A percentile compares a stretch with the other conserved stretches of the same genome.
Evolutionary conservation across 2,329 filamentous ascomycete genomes (phyloP).

Genomic region (Whalleya microplaca): DNA sequence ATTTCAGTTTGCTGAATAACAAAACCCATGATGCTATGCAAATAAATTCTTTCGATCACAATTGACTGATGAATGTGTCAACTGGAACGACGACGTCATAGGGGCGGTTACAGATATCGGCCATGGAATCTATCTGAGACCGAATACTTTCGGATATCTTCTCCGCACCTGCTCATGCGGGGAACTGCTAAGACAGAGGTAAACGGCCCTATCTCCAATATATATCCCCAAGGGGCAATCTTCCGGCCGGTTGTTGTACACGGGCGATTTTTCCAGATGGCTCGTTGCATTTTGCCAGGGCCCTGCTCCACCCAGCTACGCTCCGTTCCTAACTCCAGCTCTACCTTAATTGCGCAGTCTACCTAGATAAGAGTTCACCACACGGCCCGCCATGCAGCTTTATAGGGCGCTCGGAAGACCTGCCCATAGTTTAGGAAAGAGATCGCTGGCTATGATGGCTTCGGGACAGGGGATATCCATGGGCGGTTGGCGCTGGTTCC

Average conservation of each 20-base stretch:
- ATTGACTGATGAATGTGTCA: conserved; percentile 3
- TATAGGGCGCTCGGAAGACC: background rate
- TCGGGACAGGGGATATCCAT: conserved; percentile 7
- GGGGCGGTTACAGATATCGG: background rate
- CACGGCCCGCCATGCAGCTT: conserved; percentile 7
- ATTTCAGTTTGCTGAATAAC: conserved; percentile 7
- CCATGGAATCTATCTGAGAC: background rate
- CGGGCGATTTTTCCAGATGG: conserved; percentile 24
- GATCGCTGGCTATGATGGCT: conserved; percentile 21
- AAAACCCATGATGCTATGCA: background rate
- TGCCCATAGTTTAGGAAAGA: conserved; percentile 12
- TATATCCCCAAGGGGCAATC: conserved; percentile 22
- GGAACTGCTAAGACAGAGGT: conserved; percentile 3
- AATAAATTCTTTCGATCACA: background rate
- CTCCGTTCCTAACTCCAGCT: conserved; percentile 18
- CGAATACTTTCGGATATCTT: conserved; percentile 1
- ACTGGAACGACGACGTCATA: background rate
- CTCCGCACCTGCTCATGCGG: conserved; percentile 13
- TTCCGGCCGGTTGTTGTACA: conserved; percentile 24
- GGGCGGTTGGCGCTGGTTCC: conserved; percentile 3
- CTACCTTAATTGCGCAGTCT: conserved; percentile 4
- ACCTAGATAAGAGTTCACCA: conserved; percentile 14
- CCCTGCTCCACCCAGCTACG: conserved; percentile 17
- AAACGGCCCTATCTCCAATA: conserved; percentile 5
- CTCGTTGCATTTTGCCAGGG: conserved; percentile 22